phyloP scores from a whole-genome alignment of 148 eudicot genomes.

The Diospyros kaki region DNA sequence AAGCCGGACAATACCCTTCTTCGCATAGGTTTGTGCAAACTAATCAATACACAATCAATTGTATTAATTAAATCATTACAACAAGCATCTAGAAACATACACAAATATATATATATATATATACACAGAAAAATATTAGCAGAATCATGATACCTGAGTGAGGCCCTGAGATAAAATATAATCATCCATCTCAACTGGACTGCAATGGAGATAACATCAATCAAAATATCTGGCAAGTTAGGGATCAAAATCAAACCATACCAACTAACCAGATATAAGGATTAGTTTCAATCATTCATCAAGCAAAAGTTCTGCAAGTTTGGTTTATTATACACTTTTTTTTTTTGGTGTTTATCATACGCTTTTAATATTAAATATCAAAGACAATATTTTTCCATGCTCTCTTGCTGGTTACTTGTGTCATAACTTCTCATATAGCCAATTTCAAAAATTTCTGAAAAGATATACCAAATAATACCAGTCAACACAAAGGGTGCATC shows the following conservation, averaged over 20 bases:
- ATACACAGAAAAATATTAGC: too few relatives aligned
- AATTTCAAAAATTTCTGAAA: background rate
- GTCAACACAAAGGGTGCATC: background rate
- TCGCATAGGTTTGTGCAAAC: constrained; percentile 84
- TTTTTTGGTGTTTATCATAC: background rate
- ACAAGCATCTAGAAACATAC: background rate
- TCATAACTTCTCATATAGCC: background rate
- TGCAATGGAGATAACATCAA: constrained; percentile 33
- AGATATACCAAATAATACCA: background rate
- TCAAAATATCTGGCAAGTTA: background rate
- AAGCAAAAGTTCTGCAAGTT: background rate
- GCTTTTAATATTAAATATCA: too few relatives aligned
- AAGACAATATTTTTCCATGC: background rate
- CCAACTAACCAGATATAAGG: background rate
- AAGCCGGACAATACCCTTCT: constrained; percentile 66
- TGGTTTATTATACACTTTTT: background rate
- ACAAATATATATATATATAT: constrained; percentile 1
- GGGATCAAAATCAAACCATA: background rate
- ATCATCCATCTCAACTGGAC: constrained; percentile 92
- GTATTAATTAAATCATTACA: constrained; percentile 4
- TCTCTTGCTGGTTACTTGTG: background rate
- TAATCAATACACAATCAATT: constrained; percentile 19
- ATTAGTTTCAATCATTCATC: background rate
- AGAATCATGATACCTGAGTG: constrained; percentile 33
- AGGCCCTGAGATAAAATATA: constrained; percentile 70